These are phyloP conservation scores for Rutstroemia sp. DNA, from an alignment of 2,329 filamentous ascomycete species.

Conservation along the genomic window DNA sequence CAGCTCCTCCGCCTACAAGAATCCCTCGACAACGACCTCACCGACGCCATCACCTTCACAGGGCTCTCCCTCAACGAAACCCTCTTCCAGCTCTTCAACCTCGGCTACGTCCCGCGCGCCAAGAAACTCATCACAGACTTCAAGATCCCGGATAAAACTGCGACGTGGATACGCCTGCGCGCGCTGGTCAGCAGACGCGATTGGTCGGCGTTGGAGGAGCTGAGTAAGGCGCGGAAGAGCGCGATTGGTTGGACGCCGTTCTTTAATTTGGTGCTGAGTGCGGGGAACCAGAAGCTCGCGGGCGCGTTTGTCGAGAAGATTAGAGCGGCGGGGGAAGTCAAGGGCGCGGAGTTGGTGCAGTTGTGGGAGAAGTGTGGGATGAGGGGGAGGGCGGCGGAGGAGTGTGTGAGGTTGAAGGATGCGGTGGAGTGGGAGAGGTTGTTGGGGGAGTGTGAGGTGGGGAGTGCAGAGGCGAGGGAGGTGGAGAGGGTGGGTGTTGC, in stretches of 20 bases:
- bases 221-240: conserved; percentile 69
- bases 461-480: conserved; percentile 61
- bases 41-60: conserved; percentile 55
- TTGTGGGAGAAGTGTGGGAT: conserved; percentile 98
- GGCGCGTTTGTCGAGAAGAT: conserved; percentile 94
- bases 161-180: conserved; percentile 79
- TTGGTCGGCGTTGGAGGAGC: conserved; percentile 88
- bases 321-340: conserved; percentile 83
- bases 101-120: conserved; percentile 76
- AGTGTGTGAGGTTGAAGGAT: conserved; percentile 79
- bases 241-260: conserved; percentile 96
- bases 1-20: conserved; percentile 82
- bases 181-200: conserved; percentile 85
- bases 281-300: conserved; percentile 84
- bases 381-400: conserved; percentile 81
- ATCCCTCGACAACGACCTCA: conserved; percentile 75
- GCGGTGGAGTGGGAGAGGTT: conserved; percentile 66
- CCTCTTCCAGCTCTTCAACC: conserved; percentile 76
- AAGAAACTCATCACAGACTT: conserved; percentile 88
- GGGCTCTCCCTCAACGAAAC: conserved; percentile 88
- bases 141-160: conserved; percentile 83
- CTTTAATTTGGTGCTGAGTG: conserved; percentile 80
- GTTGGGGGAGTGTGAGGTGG: conserved; percentile 64
- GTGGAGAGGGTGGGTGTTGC: conserved; percentile 69
- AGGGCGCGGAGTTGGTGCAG: conserved; percentile 51